phyloP scores from a whole-genome alignment of 371 early-diverging fungal genomes.

The Saksenaea oblongispora region DNA sequence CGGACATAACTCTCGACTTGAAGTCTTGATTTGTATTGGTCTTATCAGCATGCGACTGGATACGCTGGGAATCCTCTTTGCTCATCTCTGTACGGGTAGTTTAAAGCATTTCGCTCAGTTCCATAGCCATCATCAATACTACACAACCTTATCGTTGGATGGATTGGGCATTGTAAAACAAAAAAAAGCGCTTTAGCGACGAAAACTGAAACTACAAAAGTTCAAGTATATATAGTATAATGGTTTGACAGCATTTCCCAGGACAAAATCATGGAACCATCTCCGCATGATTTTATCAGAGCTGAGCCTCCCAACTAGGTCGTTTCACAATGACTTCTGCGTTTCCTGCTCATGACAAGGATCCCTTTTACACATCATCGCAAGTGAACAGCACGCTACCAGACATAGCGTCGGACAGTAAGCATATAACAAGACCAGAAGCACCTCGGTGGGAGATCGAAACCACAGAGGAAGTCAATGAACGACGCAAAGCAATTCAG shows the following conservation, averaged over 20 bases:
- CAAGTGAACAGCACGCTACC: background rate
- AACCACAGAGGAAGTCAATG: conserved; percentile 5
- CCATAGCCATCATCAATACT: too few species aligned
- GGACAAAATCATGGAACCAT: background rate
- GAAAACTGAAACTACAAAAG: too few species aligned
- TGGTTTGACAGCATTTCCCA: too few species aligned
- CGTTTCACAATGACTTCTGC: background rate
- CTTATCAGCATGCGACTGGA: conserved; percentile 13
- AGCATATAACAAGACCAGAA: background rate
- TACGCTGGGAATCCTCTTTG: background rate
- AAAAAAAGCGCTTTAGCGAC: too few species aligned
- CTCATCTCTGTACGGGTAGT: background rate
- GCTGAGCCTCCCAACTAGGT: background rate
- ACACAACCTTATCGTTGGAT: too few species aligned
- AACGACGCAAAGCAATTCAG: background rate
- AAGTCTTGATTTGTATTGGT: conserved; percentile 5
- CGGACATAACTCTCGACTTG: conserved; percentile 7
- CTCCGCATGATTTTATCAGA: background rate
- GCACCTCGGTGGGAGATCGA: conserved; percentile 5
- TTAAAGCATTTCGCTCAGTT: too few species aligned
- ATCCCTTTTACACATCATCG: background rate
- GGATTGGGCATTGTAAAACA: too few species aligned
- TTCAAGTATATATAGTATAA: too few species aligned
- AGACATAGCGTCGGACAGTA: background rate
- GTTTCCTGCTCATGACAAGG: background rate